Conservation (phyloP, 768 basidiomycete genomes). For the Mycena floridula region DNA sequence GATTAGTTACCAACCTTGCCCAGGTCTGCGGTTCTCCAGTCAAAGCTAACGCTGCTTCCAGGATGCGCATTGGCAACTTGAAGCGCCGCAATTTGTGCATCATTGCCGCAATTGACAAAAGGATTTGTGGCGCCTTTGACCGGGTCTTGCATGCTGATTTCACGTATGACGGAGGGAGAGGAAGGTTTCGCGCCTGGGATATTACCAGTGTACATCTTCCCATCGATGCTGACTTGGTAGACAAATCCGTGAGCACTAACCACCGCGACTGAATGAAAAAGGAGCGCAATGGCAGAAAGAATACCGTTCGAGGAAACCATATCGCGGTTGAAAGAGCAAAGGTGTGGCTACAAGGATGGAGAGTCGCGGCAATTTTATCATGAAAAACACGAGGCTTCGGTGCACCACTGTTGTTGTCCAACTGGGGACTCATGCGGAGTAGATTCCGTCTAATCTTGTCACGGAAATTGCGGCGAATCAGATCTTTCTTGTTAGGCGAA, state of each 20-base stretch:
- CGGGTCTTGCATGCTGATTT: background rate
- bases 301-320: too few relatives aligned
- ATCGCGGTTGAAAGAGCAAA: too few relatives aligned
- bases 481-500: too few relatives aligned
- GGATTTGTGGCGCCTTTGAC: background rate
- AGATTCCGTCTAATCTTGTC: too few relatives aligned
- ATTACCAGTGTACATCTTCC: conserved; percentile 20
- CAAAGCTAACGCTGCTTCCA: conserved; percentile 33
- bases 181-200: conserved; percentile 3
- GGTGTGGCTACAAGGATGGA: too few relatives aligned
- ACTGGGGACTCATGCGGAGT: too few relatives aligned
- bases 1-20: conserved; percentile 5
- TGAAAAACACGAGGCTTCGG: too few relatives aligned
- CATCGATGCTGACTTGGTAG: conserved; percentile 21
- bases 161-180: background rate
- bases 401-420: too few relatives aligned
- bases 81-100: background rate
- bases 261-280: background rate
- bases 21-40: conserved; percentile 32
- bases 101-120: conserved; percentile 1
- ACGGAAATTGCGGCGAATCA: too few relatives aligned
- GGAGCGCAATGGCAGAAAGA: background rate
- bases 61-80: conserved; percentile 34
- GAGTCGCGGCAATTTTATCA: too few relatives aligned
- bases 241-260: conserved; percentile 20